Evolutionary conservation across 805 yeast species (phyloP), one percentile per base, ranked within the genome.

Genomic region (Teunomyces kruisii): DNA sequence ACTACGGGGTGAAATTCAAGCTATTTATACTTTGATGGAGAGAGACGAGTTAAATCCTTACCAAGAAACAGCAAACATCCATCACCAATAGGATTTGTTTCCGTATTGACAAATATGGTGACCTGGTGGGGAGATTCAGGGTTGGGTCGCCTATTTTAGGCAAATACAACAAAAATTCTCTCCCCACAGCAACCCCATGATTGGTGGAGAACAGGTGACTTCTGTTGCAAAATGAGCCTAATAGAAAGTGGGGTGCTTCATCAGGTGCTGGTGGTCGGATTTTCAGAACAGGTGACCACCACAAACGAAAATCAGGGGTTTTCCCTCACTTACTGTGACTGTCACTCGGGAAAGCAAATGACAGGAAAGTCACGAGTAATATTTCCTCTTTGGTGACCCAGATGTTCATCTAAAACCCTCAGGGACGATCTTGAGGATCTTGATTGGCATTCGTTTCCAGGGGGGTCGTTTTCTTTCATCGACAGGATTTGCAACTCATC

Each of bases 161-260:
- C 13, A 35, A 35, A 22, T 17, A 35, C 15, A 19, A 24, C 19
- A 35, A 16, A 19, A 17, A 32, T 19, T 19, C 10, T 15, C 10
- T 14, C 27, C 38, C 38, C 38, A 35, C 38, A 35, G 28, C 27
- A 22, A 35, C 16, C 38, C 38, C 38, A 35, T 19, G 28, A 35
- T 35, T 35, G 28, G 28, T 19, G 38, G 38, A 35, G 38, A 35
- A 22, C 28, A 35, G 15, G 28, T 22, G 26, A 35, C 38, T 17
- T 17, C n/a, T n/a, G 28, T 14, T 32, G 22, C 26, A 9, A 17
- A 17, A 32, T 29, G n/a, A 15, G 19, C 9, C 10, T 2, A 32
- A 32, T 16, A 19, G 22, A 35, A 35, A 35, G 38, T 35, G 38
- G 38, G 38, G 38, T 35, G 38, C 38, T 35, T 16, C 27, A 35